phyloP scores from a whole-genome alignment of 106 monocot genomes.

The Phalaenopsis equestris region DNA sequence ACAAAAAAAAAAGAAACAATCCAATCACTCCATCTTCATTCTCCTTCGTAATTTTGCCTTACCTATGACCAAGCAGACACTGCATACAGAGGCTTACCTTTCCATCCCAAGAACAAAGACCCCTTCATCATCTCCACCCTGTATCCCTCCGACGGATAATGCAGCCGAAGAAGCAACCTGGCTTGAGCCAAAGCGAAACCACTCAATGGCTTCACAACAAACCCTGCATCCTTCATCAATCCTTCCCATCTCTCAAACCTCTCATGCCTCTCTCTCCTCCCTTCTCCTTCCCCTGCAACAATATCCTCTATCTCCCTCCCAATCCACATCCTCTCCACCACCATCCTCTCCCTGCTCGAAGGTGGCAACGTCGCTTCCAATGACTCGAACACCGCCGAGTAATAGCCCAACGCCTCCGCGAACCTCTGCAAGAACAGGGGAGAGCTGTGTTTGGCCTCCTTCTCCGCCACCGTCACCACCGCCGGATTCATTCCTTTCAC shows the following conservation, averaged over 20 bases:
- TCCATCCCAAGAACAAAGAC: conserved; percentile 71
- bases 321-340: conserved; percentile 38
- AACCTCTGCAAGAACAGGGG: conserved; percentile 31
- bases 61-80: conserved; percentile 71
- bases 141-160: conserved; percentile 83
- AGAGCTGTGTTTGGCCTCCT: conserved; percentile 28
- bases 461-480: conserved; percentile 39
- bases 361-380: conserved; percentile 48
- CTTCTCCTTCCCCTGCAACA: conserved; percentile 14
- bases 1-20: too few relatives aligned
- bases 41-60: too few relatives aligned
- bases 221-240: conserved; percentile 32
- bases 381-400: conserved; percentile 47
- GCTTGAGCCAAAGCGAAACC: conserved; percentile 65
- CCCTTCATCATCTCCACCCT: conserved; percentile 37
- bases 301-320: conserved; percentile 36
- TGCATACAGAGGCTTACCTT: conserved; percentile 63
- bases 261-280: conserved; percentile 28
- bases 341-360: conserved; percentile 20
- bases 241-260: conserved; percentile 54
- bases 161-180: conserved; percentile 55
- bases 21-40: too few relatives aligned
- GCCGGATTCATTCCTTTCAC: conserved; percentile 31
- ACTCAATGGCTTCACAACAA: conserved; percentile 29
- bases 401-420: conserved; percentile 35